Percentiles rank a stretch among this genome's conserved stretches.
Conservation (phyloP, 2,329 filamentous ascomycete genomes). For the Tothia fuscella region DNA sequence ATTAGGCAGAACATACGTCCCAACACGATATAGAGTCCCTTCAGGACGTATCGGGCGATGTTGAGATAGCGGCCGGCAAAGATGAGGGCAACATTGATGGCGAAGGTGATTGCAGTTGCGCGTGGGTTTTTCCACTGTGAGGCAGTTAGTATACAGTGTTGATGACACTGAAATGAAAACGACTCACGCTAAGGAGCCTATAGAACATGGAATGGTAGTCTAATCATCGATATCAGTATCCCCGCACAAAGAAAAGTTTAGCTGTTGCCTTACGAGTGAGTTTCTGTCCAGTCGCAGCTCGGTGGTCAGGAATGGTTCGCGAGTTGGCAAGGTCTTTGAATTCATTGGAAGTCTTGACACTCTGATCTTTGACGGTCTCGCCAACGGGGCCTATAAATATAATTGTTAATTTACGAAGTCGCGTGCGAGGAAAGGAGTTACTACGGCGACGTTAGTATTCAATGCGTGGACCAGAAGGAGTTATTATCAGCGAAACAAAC, state of each 20-base stretch:
- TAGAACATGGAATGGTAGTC: slow-evolving; percentile 58
- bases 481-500: slow-evolving; percentile 14
- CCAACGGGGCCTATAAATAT: slow-evolving; percentile 38
- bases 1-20: slow-evolving; percentile 34
- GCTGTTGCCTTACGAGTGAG: slow-evolving; percentile 41
- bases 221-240: slow-evolving; percentile 17
- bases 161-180: not conserved
- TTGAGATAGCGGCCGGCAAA: slow-evolving; percentile 52
- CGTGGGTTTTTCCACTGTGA: slow-evolving; percentile 53
- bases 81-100: slow-evolving; percentile 44
- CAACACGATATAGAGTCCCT: slow-evolving; percentile 45
- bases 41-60: slow-evolving; percentile 49
- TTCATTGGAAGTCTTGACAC: slow-evolving; percentile 43
- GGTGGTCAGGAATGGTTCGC: slow-evolving; percentile 40
- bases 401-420: not conserved
- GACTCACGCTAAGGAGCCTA: slow-evolving; percentile 47
- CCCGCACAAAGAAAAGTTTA: not conserved
- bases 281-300: slow-evolving; percentile 47
- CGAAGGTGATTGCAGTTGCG: slow-evolving; percentile 50
- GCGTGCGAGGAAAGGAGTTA: not conserved
- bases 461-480: slow-evolving; percentile 1
- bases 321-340: slow-evolving; percentile 46
- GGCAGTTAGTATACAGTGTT: slow-evolving; percentile 5
- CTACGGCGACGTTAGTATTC: not conserved
- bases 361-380: slow-evolving; percentile 44